Conservation (phyloP, 768 basidiomycete genomes). For the Sutorius australiensis region DNA sequence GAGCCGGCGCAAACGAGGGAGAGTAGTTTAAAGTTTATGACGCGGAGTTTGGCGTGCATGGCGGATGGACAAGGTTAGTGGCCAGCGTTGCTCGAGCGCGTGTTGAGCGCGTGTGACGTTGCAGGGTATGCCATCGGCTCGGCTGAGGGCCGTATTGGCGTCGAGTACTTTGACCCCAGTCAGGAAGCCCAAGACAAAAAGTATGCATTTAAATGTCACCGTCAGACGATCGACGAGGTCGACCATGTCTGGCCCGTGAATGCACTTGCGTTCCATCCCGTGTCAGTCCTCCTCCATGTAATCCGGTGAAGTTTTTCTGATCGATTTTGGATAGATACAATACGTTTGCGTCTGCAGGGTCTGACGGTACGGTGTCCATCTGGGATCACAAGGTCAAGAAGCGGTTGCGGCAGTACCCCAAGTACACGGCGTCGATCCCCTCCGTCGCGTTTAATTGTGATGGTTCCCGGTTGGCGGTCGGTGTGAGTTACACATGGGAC, state of each 20-base stretch:
- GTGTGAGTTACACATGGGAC: constrained; percentile 87
- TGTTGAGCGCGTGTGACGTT: neutral
- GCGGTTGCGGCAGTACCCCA: constrained; percentile 84
- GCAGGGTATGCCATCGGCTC: constrained; percentile 89
- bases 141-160: constrained; percentile 93
- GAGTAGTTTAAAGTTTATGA: constrained; percentile 94
- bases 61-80: constrained; percentile 75
- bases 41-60: constrained; percentile 89
- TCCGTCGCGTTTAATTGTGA: constrained; percentile 80
- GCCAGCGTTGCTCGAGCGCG: neutral
- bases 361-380: constrained; percentile 89
- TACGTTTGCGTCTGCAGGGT: constrained; percentile 94
- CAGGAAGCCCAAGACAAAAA: constrained; percentile 71
- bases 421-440: constrained; percentile 71
- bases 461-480: constrained; percentile 80
- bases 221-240: constrained; percentile 82
- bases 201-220: constrained; percentile 93
- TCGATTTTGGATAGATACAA: constrained; percentile 53
- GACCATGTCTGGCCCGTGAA: constrained; percentile 99
- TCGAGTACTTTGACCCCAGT: constrained; percentile 91
- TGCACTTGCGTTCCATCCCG: constrained; percentile 89
- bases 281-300: constrained; percentile 39
- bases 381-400: constrained; percentile 99
- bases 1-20: constrained; percentile 77
- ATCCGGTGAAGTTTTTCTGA: neutral